A percentile compares a stretch with the other conserved stretches of the same genome.
phyloP scores from a whole-genome alignment of 345 rosid genomes.

The Citrus glauca region DNA sequence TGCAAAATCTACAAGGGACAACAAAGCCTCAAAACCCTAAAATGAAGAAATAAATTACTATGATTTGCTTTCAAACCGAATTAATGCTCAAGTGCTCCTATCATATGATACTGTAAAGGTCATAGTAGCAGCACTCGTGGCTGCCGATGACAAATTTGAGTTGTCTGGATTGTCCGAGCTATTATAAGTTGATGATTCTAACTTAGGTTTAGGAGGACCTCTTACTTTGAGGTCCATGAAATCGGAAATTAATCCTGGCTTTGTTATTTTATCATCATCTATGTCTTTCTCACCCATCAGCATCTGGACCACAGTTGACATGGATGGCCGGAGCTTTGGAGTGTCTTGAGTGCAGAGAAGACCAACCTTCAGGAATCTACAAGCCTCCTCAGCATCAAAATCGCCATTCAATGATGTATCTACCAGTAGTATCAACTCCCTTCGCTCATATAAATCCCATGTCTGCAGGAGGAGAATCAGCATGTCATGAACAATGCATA shows the following conservation, averaged over 20 bases:
- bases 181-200: slow-evolving; percentile 32
- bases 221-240: slow-evolving; percentile 77
- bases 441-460: slow-evolving; percentile 74
- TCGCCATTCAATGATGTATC: slow-evolving; percentile 48
- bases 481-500: neutral
- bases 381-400: slow-evolving; percentile 75
- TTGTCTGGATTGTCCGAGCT: slow-evolving; percentile 40
- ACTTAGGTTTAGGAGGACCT: slow-evolving; percentile 22
- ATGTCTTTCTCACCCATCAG: slow-evolving; percentile 45
- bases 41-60: neutral
- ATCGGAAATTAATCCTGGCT: slow-evolving; percentile 74
- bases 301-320: slow-evolving; percentile 62
- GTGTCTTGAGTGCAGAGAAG: slow-evolving; percentile 77
- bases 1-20: neutral
- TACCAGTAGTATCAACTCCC: slow-evolving; percentile 62
- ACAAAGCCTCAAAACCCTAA: neutral
- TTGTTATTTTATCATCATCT: slow-evolving; percentile 34
- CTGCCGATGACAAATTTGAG: slow-evolving; percentile 45
- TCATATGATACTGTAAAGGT: slow-evolving; percentile 33
- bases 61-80: neutral
- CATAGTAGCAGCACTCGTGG: slow-evolving; percentile 35
- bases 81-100: slow-evolving; percentile 14
- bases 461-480: slow-evolving; percentile 46
- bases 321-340: slow-evolving; percentile 67
- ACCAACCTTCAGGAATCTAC: slow-evolving; percentile 57